Base-by-base conservation (phyloP, 2,329 filamentous ascomycete species). In the Fusarium mexicanum region DNA sequence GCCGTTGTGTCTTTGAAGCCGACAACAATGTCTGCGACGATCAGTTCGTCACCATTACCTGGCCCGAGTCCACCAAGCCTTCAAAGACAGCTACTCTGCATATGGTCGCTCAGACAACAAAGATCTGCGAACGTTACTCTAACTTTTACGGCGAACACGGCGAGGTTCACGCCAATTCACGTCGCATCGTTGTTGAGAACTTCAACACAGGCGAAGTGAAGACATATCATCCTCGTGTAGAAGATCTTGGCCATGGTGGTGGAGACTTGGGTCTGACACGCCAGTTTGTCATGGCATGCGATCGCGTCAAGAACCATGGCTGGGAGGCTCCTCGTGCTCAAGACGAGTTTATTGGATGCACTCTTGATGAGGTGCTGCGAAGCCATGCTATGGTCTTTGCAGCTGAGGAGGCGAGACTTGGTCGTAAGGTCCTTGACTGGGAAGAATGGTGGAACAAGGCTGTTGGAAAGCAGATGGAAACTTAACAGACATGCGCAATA, bases 11-110 rank as follows among this genome's bases (percentile, higher is more conserved):
- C 4, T 98, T 92, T 84, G 96, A 98, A 80, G 87, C 92, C 9
- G 95, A 97, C 83, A 99, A 98, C 83, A 91, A 97, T 78, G 96
- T 98, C 47, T 94, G 92, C 78, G 96, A 99, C 81, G 94, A 98
- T 78, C 96, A 98, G 81, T 89, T 92, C 33, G 96, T 98, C 26
- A 96, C 93, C 1, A 90, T 98, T 60, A 91, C 89, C 8, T 98
- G 96, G 95, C 92, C 95, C 18, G 94, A 97, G 66, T 76, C 77
- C n/a, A 69, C 66, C 53, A 86, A 91, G 31, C 90, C 90, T 5
- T 90, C 94, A 48, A 98, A 98, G 84, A 94, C 92, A 22, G 96
- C 95, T 2, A 91, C 91, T 5, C 93, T 98, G 80, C 96, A 98
- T 83, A 98, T 98, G 96, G 92, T 96, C 6, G 95, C 96, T 5